A percentile compares a stretch with the other conserved stretches of the same genome.
These are phyloP conservation scores for Saprolegnia parasitica DNA, from an alignment of 352 stramenopile genomes.

Conservation along the genomic window DNA sequence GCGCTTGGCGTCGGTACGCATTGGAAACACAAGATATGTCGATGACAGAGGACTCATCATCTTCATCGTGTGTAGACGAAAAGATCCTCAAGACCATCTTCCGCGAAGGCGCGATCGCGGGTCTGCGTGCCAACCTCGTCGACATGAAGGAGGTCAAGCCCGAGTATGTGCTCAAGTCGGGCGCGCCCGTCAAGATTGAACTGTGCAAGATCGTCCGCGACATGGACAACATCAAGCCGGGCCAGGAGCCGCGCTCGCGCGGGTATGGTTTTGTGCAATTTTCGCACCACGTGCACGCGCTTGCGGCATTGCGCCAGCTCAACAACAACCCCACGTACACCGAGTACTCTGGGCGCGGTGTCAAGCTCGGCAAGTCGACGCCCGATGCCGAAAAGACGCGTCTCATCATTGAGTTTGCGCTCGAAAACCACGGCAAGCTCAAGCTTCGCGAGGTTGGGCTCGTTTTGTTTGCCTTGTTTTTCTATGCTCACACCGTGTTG, in stretches of 20 bases:
- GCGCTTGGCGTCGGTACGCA: conserved; percentile 33
- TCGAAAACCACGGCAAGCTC: conserved; percentile 87
- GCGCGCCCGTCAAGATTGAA: conserved; percentile 60
- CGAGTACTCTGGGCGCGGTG: conserved; percentile 46
- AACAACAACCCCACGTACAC: conserved; percentile 97
- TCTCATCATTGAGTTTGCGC: conserved; percentile 84
- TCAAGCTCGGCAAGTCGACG: conserved; percentile 35
- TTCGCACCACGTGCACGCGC: conserved; percentile 91
- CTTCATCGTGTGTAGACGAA: conserved; percentile 73
- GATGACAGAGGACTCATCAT: neutral
- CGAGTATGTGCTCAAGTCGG: conserved; percentile 36
- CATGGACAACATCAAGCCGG: conserved; percentile 54
- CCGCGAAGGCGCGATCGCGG: conserved; percentile 66
- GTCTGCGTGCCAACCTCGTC: conserved; percentile 69
- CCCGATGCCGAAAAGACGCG: conserved; percentile 57
- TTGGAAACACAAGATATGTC: no score
- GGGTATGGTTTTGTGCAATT: conserved; percentile 98
- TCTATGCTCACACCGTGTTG: neutral
- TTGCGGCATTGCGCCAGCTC: conserved; percentile 92
- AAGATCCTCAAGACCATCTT: conserved; percentile 87
- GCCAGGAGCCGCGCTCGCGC: conserved; percentile 54
- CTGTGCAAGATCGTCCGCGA: conserved; percentile 82
- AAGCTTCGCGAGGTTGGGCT: conserved; percentile 63
- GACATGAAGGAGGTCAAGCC: conserved; percentile 72
- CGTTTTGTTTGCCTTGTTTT: neutral